Evolutionary conservation across 768 basidiomycete species (phyloP).

Genomic region (Auriscalpium microsporum): DNA sequence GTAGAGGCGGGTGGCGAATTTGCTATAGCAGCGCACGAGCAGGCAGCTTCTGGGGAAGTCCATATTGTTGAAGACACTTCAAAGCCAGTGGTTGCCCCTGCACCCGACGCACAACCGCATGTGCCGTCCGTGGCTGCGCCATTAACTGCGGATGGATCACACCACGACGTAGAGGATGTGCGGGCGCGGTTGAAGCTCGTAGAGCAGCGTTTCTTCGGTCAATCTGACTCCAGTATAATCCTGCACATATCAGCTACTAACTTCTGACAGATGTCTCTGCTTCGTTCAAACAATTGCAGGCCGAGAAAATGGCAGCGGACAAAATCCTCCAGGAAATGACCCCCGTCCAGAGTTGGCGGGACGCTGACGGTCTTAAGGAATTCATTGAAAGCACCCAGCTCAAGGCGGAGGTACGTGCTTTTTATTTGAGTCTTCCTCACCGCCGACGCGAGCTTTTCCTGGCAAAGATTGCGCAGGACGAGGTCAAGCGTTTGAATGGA

Average conservation of each 20-base stretch:
- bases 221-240: constrained; percentile 2
- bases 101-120: background rate
- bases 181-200: constrained; percentile 60
- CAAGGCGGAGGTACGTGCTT: constrained; percentile 59
- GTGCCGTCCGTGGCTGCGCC: background rate
- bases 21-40: background rate
- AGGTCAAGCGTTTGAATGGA: constrained; percentile 64
- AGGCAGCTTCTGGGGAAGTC: background rate
- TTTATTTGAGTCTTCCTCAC: background rate
- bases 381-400: constrained; percentile 58
- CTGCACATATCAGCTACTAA: background rate
- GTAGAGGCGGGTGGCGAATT: too few relatives aligned
- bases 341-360: constrained; percentile 56
- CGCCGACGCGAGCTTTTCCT: background rate
- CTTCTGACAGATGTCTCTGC: constrained; percentile 56
- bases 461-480: constrained; percentile 59
- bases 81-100: background rate
- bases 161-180: constrained; percentile 42
- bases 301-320: constrained; percentile 64
- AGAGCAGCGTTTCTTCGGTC: constrained; percentile 74
- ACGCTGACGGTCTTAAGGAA: constrained; percentile 60
- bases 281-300: constrained; percentile 69
- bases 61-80: background rate
- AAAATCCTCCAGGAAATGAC: constrained; percentile 61
- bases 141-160: background rate